Conservation (phyloP, 176 grass and related monocot species). For the Puya raimondii region DNA sequence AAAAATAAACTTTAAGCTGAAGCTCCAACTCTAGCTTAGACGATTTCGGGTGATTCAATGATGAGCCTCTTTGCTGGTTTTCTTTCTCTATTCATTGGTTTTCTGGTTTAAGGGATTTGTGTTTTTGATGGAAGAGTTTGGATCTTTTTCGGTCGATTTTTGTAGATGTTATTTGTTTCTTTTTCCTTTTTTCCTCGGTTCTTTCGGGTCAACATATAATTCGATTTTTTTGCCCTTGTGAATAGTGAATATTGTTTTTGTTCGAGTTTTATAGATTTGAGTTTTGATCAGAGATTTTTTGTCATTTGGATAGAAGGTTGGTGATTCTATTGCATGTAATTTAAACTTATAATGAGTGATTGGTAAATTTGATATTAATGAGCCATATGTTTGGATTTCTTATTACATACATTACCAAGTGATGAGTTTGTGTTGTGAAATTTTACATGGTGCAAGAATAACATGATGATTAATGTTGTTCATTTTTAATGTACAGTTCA, state of each 20-base stretch:
- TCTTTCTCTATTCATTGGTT: neutral
- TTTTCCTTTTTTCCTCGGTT: neutral
- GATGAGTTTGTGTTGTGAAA: too few species aligned
- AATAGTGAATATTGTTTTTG: neutral
- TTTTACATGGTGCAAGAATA: too few species aligned
- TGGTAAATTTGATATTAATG: neutral
- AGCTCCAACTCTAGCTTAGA: constrained; percentile 12
- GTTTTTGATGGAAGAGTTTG: neutral
- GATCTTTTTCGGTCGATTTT: neutral
- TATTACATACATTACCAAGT: neutral
- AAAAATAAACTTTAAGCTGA: neutral
- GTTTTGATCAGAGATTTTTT: neutral
- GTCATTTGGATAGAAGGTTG: neutral
- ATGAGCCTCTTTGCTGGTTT: neutral
- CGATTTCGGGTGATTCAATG: neutral
- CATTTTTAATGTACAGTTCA: too few species aligned
- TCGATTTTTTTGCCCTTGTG: neutral
- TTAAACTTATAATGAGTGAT: neutral
- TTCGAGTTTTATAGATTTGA: neutral
- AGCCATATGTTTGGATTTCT: neutral
- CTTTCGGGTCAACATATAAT: neutral
- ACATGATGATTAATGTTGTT: too few species aligned
- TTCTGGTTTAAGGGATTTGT: neutral
- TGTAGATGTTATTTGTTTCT: neutral
- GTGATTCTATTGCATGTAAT: neutral